phyloP scores from a whole-genome alignment of 2,329 filamentous ascomycete species.

The Ophiostoma pallidulum region DNA sequence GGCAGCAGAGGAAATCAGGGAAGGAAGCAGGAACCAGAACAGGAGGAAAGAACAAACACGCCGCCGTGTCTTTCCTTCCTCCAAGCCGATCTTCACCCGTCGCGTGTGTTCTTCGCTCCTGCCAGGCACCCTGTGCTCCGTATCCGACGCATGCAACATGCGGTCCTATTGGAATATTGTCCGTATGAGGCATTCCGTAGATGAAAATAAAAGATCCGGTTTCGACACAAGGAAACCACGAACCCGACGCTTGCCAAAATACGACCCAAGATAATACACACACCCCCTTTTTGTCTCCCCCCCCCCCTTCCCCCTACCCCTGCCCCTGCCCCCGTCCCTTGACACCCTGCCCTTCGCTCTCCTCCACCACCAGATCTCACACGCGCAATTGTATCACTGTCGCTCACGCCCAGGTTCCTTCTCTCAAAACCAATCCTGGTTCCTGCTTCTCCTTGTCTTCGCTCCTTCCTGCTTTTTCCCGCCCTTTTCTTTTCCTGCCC shows the following conservation, averaged over 20 bases:
- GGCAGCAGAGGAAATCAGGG: no score
- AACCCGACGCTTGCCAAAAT: neutral
- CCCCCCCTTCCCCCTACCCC: neutral
- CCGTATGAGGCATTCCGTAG: no score
- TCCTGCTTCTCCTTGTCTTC: constrained; percentile 1
- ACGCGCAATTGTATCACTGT: constrained; percentile 28
- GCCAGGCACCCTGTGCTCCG: no score
- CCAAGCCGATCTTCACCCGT: no score
- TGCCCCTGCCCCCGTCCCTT: constrained; percentile 5
- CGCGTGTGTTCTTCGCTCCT: no score
- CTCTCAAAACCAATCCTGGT: constrained; percentile 26
- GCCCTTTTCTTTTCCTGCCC: neutral
- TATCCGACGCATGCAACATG: no score
- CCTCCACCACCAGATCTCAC: constrained; percentile 26
- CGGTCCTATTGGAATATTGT: no score
- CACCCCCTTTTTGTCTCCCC: constrained; percentile 5
- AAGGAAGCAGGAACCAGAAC: no score
- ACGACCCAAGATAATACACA: constrained; percentile 2
- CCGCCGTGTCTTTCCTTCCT: no score
- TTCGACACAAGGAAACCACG: neutral
- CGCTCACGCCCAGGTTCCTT: constrained; percentile 21
- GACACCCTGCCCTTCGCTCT: neutral
- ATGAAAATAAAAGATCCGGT: neutral
- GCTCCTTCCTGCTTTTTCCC: neutral
- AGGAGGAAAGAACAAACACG: no score